These are phyloP conservation scores for Platismatia glauca DNA, from an alignment of 495 filamentous ascomycete species.

Conservation along the genomic window DNA sequence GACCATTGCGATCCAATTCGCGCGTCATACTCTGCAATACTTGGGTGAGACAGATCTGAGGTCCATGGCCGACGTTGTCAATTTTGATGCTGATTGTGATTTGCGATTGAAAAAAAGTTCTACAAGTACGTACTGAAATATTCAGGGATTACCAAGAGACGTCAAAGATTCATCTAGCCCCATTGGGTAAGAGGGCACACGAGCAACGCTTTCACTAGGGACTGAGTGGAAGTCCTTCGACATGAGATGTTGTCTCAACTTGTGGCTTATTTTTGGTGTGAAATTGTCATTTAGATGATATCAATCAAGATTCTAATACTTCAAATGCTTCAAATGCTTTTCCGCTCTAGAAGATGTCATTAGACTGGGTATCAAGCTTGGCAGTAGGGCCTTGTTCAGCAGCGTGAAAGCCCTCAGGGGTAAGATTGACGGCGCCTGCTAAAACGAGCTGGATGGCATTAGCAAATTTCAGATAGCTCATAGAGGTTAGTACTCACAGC, in stretches of 20 bases:
- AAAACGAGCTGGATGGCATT: slow-evolving; percentile 62
- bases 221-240: too few species aligned
- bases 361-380: slow-evolving; percentile 21
- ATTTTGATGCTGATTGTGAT: not conserved
- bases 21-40: slow-evolving; percentile 17
- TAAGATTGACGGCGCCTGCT: slow-evolving; percentile 83
- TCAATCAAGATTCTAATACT: not conserved
- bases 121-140: not conserved
- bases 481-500: slow-evolving; percentile 55
- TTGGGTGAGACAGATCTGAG: not conserved
- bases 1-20: slow-evolving; percentile 11
- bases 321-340: not conserved
- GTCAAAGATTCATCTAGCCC: not conserved
- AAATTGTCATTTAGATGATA: not conserved
- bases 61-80: slow-evolving; percentile 9
- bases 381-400: slow-evolving; percentile 21
- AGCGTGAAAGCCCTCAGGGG: slow-evolving; percentile 67
- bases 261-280: not conserved
- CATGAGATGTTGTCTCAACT: too few species aligned
- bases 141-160: not conserved
- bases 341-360: slow-evolving; percentile 21
- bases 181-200: slow-evolving; percentile 3
- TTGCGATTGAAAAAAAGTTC: not conserved
- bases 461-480: not conserved
- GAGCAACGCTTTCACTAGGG: not conserved